These are phyloP conservation scores for Suhomyces vadensis DNA, from an alignment of 805 yeast species.

Conservation along the genomic window DNA sequence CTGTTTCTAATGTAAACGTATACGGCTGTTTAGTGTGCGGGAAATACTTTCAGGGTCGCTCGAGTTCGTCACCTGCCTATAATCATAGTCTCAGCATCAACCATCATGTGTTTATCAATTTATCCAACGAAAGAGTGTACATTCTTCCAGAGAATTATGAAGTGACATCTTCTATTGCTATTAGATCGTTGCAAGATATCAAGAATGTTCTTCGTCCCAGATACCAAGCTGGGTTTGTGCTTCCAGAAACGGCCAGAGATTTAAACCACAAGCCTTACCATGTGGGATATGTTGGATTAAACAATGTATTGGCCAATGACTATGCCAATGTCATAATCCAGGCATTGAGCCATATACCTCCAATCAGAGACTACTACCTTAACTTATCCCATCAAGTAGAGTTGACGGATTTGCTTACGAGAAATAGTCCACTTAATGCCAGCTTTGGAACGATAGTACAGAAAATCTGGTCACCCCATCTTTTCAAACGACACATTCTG, in stretches of 20 bases:
- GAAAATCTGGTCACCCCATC: conserved; percentile 62
- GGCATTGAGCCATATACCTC: conserved; percentile 51
- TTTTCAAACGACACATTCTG: conserved; percentile 63
- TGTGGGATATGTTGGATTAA: conserved; percentile 69
- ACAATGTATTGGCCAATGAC: conserved; percentile 51
- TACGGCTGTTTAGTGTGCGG: conserved; percentile 78
- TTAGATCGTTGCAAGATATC: conserved; percentile 50
- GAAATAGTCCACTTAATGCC: conserved; percentile 31
- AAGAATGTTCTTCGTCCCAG: conserved; percentile 53
- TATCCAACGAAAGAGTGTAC: conserved; percentile 50
- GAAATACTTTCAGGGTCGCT: conserved; percentile 68
- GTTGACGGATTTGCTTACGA: conserved; percentile 10
- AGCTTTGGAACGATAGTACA: conserved; percentile 50
- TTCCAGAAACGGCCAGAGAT: conserved; percentile 39
- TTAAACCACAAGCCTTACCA: conserved; percentile 46
- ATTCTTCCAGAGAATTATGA: conserved; percentile 64
- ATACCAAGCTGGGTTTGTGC: conserved; percentile 39
- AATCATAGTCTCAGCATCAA: conserved; percentile 61
- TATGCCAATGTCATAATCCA: conserved; percentile 61
- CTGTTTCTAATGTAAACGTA: conserved; percentile 60
- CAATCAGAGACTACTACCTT: conserved; percentile 42
- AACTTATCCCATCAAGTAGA: conserved; percentile 23
- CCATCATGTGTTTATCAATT: conserved; percentile 64
- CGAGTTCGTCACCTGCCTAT: conserved; percentile 63
- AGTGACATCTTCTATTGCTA: conserved; percentile 15